Percentiles rank a stretch among this genome's conserved stretches.
phyloP scores from a whole-genome alignment of 495 filamentous ascomycete genomes.

The Entonaema liquescens region DNA sequence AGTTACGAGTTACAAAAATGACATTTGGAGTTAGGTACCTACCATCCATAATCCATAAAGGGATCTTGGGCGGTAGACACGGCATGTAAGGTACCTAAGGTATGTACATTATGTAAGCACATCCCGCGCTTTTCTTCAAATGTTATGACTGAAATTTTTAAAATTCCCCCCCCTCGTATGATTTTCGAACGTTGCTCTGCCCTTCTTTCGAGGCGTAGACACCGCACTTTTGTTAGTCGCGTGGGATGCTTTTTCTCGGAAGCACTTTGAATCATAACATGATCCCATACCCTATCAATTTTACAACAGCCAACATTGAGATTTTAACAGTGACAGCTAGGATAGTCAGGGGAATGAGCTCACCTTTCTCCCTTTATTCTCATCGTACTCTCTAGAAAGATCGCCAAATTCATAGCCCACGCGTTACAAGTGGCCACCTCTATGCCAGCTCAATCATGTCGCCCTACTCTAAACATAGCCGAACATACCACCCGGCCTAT shows the following conservation, averaged over 20 bases:
- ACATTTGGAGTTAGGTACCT: not conserved
- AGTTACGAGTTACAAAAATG: too few species aligned
- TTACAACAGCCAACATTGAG: too few species aligned
- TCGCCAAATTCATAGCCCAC: not conserved
- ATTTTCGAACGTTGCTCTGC: constrained; percentile 3
- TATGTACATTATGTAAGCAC: not conserved
- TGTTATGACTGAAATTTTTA: not conserved
- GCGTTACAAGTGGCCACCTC: not conserved
- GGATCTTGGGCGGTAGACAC: not conserved
- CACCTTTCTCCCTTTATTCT: not conserved
- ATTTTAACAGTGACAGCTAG: too few species aligned
- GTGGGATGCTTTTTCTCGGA: not conserved
- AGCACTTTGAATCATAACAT: not conserved
- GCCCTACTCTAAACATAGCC: not conserved
- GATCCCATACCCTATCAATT: not conserved
- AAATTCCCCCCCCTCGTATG: not conserved
- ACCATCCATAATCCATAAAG: not conserved
- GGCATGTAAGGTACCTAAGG: not conserved
- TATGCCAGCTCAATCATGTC: not conserved
- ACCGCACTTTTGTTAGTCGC: not conserved
- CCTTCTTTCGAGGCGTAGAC: not conserved
- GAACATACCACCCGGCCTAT: not conserved
- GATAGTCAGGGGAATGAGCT: not conserved
- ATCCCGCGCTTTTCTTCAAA: not conserved
- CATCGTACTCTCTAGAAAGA: not conserved